phyloP scores from a whole-genome alignment of 176 grass and related monocot species.

The Elymus sibiricus region DNA sequence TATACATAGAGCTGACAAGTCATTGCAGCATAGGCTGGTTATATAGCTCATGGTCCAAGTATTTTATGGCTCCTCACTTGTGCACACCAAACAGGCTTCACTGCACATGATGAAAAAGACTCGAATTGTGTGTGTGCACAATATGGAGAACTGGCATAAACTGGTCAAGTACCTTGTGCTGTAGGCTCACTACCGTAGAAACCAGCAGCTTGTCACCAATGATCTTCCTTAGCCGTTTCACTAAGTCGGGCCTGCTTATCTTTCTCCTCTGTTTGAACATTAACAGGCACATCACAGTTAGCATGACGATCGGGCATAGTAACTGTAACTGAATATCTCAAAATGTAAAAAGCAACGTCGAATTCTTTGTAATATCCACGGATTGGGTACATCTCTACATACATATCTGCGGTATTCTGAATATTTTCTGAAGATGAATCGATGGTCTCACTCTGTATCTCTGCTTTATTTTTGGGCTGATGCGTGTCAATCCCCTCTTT shows the following conservation, averaged over 20 bases:
- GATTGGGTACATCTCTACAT: slow-evolving; percentile 40
- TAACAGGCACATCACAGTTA: slow-evolving; percentile 6
- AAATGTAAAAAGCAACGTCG: slow-evolving; percentile 51
- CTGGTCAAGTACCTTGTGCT: slow-evolving; percentile 46
- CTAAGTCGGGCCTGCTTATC: slow-evolving; percentile 58
- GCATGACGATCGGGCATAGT: background rate
- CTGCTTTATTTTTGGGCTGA: no score
- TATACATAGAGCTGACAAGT: background rate
- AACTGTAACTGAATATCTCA: no score
- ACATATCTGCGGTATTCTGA: no score
- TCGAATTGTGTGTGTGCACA: background rate
- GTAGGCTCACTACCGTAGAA: slow-evolving; percentile 59
- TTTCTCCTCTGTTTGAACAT: slow-evolving; percentile 56
- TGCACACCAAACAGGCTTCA: background rate
- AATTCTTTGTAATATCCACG: slow-evolving; percentile 61
- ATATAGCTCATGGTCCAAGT: no score
- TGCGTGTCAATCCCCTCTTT: no score
- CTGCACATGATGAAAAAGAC: background rate
- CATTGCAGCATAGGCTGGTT: background rate
- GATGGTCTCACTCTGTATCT: no score
- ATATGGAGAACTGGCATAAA: background rate
- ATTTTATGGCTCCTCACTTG: no score
- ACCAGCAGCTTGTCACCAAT: slow-evolving; percentile 65
- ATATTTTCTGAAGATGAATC: no score
- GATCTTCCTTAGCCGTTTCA: slow-evolving; percentile 50